These are phyloP conservation scores for Suillus paluster DNA, from an alignment of 768 basidiomycete genomes.

Conservation along the genomic window DNA sequence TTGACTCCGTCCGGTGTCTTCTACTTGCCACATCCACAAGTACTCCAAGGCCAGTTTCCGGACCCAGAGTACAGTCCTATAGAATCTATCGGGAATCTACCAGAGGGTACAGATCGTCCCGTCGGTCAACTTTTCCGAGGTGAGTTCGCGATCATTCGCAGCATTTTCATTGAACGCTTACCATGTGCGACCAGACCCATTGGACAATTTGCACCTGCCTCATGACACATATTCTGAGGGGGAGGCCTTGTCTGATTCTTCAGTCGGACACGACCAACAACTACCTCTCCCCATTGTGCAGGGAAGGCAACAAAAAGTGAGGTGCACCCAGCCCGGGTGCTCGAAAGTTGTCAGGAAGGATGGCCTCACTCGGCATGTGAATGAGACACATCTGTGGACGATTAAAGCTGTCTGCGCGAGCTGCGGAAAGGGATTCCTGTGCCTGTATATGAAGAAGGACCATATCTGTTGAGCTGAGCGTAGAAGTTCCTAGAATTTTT, in stretches of 20 bases:
- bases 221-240: background rate
- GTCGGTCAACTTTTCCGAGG: background rate
- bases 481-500: background rate
- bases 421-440: background rate
- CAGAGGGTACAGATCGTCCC: background rate
- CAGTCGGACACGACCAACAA: background rate
- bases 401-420: background rate
- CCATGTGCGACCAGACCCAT: too few relatives aligned
- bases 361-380: background rate
- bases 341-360: background rate
- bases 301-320: background rate
- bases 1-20: background rate
- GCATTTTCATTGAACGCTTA: too few relatives aligned
- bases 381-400: background rate
- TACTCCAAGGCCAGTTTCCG: background rate
- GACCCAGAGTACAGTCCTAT: background rate
- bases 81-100: too few relatives aligned
- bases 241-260: background rate
- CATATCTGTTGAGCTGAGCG: background rate
- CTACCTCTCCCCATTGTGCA: background rate
- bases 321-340: background rate
- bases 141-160: background rate
- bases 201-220: too few relatives aligned
- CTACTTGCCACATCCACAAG: background rate
- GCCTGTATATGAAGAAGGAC: background rate